phyloP scores from a whole-genome alignment of 139 green algal species.

The Auxenochlorella protothecoides region DNA sequence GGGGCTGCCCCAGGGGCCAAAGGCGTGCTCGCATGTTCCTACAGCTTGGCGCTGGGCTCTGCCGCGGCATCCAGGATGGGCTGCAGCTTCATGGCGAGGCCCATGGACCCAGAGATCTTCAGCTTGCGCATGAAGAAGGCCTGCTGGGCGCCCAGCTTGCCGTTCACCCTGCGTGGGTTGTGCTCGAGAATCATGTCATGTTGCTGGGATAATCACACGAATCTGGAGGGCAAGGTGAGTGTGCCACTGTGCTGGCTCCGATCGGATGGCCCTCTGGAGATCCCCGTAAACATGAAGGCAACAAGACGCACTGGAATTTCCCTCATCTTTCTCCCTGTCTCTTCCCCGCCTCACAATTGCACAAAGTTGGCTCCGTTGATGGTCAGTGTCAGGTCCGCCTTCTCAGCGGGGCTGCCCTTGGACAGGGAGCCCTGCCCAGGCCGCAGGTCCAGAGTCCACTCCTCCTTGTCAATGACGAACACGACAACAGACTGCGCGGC shows the following conservation, averaged over 20 bases:
- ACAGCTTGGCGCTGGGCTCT: constrained; percentile 47
- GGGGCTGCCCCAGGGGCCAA: too few species aligned
- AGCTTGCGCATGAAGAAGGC: constrained; percentile 82
- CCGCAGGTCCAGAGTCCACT: constrained; percentile 67
- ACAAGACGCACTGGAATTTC: too few species aligned
- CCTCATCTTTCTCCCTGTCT: too few species aligned
- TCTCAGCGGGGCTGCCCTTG: constrained; percentile 28
- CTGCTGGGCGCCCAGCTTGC: constrained; percentile 76
- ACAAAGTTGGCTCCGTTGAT: constrained; percentile 49
- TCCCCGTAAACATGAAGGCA: too few species aligned
- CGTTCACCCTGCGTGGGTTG: constrained; percentile 34
- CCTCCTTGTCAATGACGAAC: constrained; percentile 66
- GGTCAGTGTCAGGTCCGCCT: constrained; percentile 67
- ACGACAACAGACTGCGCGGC: constrained; percentile 56
- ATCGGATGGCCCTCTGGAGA: too few species aligned
- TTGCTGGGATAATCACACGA: too few species aligned
- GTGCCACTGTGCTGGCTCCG: too few species aligned
- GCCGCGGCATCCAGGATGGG: constrained; percentile 68
- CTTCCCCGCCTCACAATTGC: not conserved
- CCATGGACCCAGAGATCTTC: constrained; percentile 76
- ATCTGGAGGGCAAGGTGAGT: too few species aligned
- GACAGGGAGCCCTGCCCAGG: constrained; percentile 27
- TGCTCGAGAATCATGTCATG: too few species aligned
- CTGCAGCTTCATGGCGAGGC: constrained; percentile 74
- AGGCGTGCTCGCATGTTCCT: too few species aligned